Evolutionary conservation across 331 rosid genomes (phyloP).

Genomic region (Phaseolus coccineus): DNA sequence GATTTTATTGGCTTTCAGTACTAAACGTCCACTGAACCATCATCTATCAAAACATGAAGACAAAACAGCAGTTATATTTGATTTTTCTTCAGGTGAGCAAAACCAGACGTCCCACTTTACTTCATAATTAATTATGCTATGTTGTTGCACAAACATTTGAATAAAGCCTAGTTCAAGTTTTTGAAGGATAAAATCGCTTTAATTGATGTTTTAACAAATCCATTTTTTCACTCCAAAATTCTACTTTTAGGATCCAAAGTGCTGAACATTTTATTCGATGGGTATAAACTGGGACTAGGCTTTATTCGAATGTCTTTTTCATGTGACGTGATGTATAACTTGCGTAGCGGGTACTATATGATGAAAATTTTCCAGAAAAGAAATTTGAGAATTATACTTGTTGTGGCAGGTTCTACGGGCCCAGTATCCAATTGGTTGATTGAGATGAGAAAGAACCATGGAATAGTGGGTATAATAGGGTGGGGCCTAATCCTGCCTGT

Average conservation of each 20-base stretch:
- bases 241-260: neutral
- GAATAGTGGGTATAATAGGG: slow-evolving; percentile 83
- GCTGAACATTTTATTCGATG: neutral
- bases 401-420: slow-evolving; percentile 59
- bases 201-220: neutral
- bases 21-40: slow-evolving; percentile 62
- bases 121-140: neutral
- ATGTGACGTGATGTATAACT: slow-evolving; percentile 12
- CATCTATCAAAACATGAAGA: slow-evolving; percentile 72
- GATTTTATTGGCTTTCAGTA: slow-evolving; percentile 78
- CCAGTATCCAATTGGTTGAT: slow-evolving; percentile 54
- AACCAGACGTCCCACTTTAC: slow-evolving; percentile 1
- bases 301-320: neutral
- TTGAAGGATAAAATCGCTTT: neutral
- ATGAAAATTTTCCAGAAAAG: neutral
- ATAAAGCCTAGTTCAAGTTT: neutral
- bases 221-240: neutral
- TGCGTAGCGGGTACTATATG: slow-evolving; percentile 6
- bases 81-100: slow-evolving; percentile 86
- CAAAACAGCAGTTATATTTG: slow-evolving; percentile 69
- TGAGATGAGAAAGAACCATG: slow-evolving; percentile 83
- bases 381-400: slow-evolving; percentile 23
- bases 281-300: slow-evolving; percentile 1
- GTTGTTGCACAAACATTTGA: neutral
- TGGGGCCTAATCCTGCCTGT: slow-evolving; percentile 92